Evolutionary conservation across 129 eudicot genomes (phyloP), one percentile per base, ranked within the genome.

Genomic region (Tagetes patula): DNA sequence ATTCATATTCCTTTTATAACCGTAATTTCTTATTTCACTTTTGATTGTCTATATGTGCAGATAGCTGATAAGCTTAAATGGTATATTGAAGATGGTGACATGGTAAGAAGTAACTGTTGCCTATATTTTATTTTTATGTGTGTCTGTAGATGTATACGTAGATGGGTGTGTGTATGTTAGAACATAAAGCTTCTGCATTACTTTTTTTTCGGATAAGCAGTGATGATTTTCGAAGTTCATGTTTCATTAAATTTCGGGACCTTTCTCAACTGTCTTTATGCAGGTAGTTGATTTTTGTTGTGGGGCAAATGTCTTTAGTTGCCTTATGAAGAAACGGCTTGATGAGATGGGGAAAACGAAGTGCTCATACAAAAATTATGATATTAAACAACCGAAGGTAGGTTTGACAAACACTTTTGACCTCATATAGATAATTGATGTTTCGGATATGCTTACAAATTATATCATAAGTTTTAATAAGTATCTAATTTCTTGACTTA

Each of bases 231-330:
- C 30, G n/a, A 13, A 12, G 6, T 50, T 50, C 5, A 4, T 4
- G 56, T 50, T 50, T 13, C 8, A 50, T 50, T 50, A n/a, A 50
- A 12, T 12, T 13, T 50, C 13, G 56, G 55, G 56, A 30, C 56
- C 56, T 46, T 8, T 46, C 12, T 2, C 12, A 7, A 46, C 9
- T 46, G 50, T 46, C 3, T 40, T 40, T 6, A 40, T 40, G 14
- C 65, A 93, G 98, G 70, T 93, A 39, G 89, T 93, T 79, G 98
- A 93, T 79, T 90, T 93, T 80, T 84, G 96, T 75, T 93, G 98
- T 62, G 96, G 98, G 54, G 88, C 96, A 10, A 93, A 93, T 75
- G 98, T 89, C 59, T 93, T 93, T 75, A 93, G 98, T 73, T 74
- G 74, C 79, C 85, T 87, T 39, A 64, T 93, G 84, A 89, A 89